Evolutionary conservation across 2,329 filamentous ascomycete genomes (phyloP), one percentile per base, ranked within the genome.

Genomic region (Cytospora schulzeri): DNA sequence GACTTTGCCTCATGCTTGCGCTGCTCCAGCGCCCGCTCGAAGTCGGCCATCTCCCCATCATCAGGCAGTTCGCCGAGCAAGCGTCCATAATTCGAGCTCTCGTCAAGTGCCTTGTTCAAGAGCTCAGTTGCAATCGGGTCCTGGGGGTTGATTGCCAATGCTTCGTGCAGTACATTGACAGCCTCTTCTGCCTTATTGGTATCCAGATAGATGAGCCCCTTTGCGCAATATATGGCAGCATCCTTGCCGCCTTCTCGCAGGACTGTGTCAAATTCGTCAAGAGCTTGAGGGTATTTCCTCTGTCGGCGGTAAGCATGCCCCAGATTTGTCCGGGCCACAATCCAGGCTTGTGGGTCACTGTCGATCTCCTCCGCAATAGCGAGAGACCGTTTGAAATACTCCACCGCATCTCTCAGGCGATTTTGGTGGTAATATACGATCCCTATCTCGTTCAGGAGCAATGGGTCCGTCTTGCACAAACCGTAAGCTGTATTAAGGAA

Each of bases 361-460:
- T 92, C 89, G 67, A 96, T 92, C 45, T 94, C 89, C 4, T 88
- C 85, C 2, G 93, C 91, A 60, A 97, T 86, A 56, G 84, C 80
- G 22, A 99, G 84, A 0, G 95, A 91, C 67, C 88, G 86, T 9
- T 83, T 83, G 75, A 99, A 98, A 67, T 93, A 86, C 33, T 87
- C 83, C 12, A 91, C 87, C 0, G 95, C 92, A 28, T 91, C 88
- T 65, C 87, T 83, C 8, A 92, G 85, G 58, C 91, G 86, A 70
- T 91, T 88, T 74, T 97, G 92, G 74, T 98, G 93, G 73, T 97
- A 99, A 69, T 92, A 89, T n/a, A 97, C 93, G 4, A 98, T 89
- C 4, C 94, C 96, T 79, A 98, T 89, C 78, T 99, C 95, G 74
- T 99, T 99, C 62, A 99, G 83, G 4, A 99, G 86, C 7, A 98